These are phyloP conservation scores for Diaporthe sp. DNA, from an alignment of 2,329 filamentous ascomycete species.

Conservation along the genomic window DNA sequence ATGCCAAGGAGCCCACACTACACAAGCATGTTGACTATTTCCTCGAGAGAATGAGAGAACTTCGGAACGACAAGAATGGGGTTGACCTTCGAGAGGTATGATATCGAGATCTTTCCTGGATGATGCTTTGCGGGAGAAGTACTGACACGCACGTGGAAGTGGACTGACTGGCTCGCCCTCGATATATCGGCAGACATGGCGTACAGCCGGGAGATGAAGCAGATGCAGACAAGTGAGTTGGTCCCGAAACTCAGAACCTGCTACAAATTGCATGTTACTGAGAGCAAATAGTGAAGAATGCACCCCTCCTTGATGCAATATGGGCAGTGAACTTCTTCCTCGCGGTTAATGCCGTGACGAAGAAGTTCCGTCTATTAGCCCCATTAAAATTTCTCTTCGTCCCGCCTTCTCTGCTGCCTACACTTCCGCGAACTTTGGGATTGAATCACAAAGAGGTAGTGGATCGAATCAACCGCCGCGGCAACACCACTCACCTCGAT, in stretches of 20 bases:
- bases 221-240: constrained; percentile 4
- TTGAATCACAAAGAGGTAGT: not conserved
- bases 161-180: constrained; percentile 7
- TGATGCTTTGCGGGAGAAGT: not conserved
- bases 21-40: constrained; percentile 19
- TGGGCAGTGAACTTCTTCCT: constrained; percentile 3
- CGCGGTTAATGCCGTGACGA: not conserved
- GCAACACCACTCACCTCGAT: not conserved
- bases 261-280: not conserved
- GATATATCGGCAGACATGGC: constrained; percentile 8
- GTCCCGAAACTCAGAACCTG: not conserved
- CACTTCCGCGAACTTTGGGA: not conserved
- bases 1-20: not conserved
- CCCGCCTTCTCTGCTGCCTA: not conserved
- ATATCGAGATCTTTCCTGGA: not conserved
- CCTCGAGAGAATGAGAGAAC: not conserved
- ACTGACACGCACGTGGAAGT: not conserved
- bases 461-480: not conserved
- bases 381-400: not conserved
- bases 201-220: constrained; percentile 15
- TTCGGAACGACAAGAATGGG: not conserved
- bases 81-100: not conserved
- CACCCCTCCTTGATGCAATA: not conserved
- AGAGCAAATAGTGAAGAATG: not conserved
- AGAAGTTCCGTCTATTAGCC: not conserved